Evolutionary conservation across 768 basidiomycete genomes (phyloP), one percentile per base, ranked within the genome.

Genomic region (Auriscalpium vulgare): DNA sequence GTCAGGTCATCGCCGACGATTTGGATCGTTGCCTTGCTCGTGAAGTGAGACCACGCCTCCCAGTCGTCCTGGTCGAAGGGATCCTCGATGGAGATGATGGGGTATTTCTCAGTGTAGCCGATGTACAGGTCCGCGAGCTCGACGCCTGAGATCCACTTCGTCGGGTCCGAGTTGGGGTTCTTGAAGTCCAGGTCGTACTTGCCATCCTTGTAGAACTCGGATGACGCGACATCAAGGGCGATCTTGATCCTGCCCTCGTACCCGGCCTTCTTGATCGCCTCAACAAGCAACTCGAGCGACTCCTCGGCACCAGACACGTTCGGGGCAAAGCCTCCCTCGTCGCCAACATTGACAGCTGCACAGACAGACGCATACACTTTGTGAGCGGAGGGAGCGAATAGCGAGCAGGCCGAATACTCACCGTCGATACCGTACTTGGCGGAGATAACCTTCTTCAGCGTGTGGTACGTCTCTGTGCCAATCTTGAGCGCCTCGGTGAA

Each of bases 51-150:
- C 97, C 97, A 99, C 44, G 94, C 92, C 70, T 92, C 93, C 92
- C 93, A 97, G 77, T 99, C 97, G 70, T 99, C 97, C 78, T 99
- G 95, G 74, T 98, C 95, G 75, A 99, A 99, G 71, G 97, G 95
- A 72, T 99, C 97, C 76, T 95, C 94, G 64, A 95, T 82, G 36
- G 92, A 94, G 56, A 91, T 83, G 62, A 97, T 98, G 58, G 95
- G 94, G 79, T 98, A 97, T 75, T 95, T 88, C 74, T 91, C 79
- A 69, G 88, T 74, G 70, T 91, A 91, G 65, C 77, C 67, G 63
- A 93, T 71, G 81, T 98, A 99, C 66, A 95, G 77, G 51, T 94
- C 89, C 21, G 93, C 95, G 67, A 99, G 92, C 76, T 98, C 82
- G 51, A 78, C 75, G 62, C 95, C 97, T 38, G 89, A 78, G 74